Evolutionary conservation across 2,329 filamentous ascomycete genomes (phyloP).

Genomic region (Davidsoniella virescens): DNA sequence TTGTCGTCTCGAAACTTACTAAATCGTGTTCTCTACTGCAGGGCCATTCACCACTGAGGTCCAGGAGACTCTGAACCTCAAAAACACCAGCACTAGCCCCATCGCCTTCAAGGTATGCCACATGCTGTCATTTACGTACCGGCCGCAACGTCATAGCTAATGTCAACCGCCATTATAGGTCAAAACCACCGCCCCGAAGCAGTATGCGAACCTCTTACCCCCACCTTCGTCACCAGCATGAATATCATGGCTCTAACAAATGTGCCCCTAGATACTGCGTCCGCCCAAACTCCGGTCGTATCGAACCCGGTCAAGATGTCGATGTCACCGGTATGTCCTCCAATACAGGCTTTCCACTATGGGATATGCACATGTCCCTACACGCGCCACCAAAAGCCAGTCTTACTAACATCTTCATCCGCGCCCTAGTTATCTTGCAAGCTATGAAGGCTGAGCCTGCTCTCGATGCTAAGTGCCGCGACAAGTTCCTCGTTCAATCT

Average conservation of each 20-base stretch:
- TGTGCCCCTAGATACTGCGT: conserved; percentile 67
- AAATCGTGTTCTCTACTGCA: conserved; percentile 19
- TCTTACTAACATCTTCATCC: conserved; percentile 8
- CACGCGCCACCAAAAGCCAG: conserved; percentile 15
- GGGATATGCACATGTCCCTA: background rate
- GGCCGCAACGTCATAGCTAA: conserved; percentile 17
- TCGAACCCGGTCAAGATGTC: conserved; percentile 77
- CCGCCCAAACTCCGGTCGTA: conserved; percentile 87
- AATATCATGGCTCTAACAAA: background rate
- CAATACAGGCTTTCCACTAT: background rate
- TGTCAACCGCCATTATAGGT: conserved; percentile 40
- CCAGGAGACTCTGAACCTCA: conserved; percentile 46
- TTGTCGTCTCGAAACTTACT: too few species aligned
- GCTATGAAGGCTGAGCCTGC: conserved; percentile 94
- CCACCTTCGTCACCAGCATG: conserved; percentile 15
- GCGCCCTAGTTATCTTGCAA: conserved; percentile 64
- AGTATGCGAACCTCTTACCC: conserved; percentile 45
- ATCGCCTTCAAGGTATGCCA: conserved; percentile 52
- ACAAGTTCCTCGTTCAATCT: conserved; percentile 96
- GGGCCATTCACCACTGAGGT: conserved; percentile 54
- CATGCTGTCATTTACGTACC: background rate
- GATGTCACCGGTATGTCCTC: conserved; percentile 66
- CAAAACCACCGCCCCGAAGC: conserved; percentile 97
- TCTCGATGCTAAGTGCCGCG: conserved; percentile 72
- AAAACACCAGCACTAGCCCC: conserved; percentile 44